phyloP scores from a whole-genome alignment of 2,329 filamentous ascomycete genomes.

The Nakataea oryzae region DNA sequence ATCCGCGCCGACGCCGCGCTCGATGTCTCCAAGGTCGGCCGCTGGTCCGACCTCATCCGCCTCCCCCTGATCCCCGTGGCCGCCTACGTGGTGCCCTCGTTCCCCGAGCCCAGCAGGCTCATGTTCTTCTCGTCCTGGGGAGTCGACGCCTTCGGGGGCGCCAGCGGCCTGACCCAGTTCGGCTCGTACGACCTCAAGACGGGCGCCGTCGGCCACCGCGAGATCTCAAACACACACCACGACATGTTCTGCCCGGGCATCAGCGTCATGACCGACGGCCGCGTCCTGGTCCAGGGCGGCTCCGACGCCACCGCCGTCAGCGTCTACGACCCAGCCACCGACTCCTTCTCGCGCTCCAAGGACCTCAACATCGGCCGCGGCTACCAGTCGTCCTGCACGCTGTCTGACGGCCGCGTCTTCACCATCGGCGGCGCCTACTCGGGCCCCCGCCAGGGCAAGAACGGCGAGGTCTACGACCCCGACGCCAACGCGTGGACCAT shows the following conservation, averaged over 20 bases:
- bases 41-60: constrained; percentile 15
- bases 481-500: constrained; percentile 28
- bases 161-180: constrained; percentile 56
- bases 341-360: constrained; percentile 2
- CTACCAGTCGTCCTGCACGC: constrained; percentile 30
- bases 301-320: constrained; percentile 29
- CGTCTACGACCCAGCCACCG: constrained; percentile 21
- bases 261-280: constrained; percentile 28
- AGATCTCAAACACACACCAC: constrained; percentile 20
- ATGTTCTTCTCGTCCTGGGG: constrained; percentile 16
- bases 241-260: constrained; percentile 43
- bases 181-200: constrained; percentile 83
- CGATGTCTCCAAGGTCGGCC: constrained; percentile 11
- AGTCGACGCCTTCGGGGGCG: constrained; percentile 12
- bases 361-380: constrained; percentile 25
- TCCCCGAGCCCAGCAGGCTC: constrained; percentile 13
- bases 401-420: constrained; percentile 35
- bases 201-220: constrained; percentile 30
- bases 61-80: constrained; percentile 17
- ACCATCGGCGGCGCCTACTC: constrained; percentile 39
- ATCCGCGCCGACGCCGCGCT: constrained; percentile 1
- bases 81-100: constrained; percentile 15
- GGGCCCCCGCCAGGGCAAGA: constrained; percentile 30
- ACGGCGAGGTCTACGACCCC: constrained; percentile 32
- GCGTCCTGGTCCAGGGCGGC: constrained; percentile 37